phyloP scores from a whole-genome alignment of 768 basidiomycete species.

The Clitopilus hobsonii region DNA sequence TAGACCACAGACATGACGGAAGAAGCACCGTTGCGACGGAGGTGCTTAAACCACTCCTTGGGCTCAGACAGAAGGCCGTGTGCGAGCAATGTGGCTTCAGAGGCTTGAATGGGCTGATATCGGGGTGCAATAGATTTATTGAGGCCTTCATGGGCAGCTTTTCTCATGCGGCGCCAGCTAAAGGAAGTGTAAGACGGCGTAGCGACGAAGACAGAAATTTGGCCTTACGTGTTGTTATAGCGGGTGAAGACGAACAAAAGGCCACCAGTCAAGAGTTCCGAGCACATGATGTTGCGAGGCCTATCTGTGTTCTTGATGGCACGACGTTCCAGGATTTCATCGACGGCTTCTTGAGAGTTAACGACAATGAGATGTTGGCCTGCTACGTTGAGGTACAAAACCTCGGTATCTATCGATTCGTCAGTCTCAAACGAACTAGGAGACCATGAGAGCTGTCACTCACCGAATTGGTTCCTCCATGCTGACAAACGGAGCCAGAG shows the following conservation, averaged over 20 bases:
- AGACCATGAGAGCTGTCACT: neutral
- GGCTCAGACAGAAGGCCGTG: slow-evolving; percentile 21
- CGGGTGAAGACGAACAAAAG: slow-evolving; percentile 17
- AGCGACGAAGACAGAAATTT: neutral
- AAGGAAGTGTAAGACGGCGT: neutral
- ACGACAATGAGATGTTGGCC: slow-evolving; percentile 20
- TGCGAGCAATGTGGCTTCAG: slow-evolving; percentile 25
- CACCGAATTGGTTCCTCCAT: slow-evolving; percentile 20
- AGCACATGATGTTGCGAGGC: slow-evolving; percentile 20
- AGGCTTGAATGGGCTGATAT: slow-evolving; percentile 20
- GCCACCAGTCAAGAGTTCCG: slow-evolving; percentile 26
- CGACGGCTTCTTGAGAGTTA: slow-evolving; percentile 23
- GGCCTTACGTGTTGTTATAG: slow-evolving; percentile 16
- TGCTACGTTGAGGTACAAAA: slow-evolving; percentile 11
- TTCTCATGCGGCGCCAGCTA: slow-evolving; percentile 30
- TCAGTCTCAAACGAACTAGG: neutral
- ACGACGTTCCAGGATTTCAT: slow-evolving; percentile 29
- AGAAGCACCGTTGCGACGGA: slow-evolving; percentile 17
- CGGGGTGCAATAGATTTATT: slow-evolving; percentile 15
- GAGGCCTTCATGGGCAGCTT: slow-evolving; percentile 28
- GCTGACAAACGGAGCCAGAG: slow-evolving; percentile 14
- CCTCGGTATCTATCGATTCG: slow-evolving; percentile 3
- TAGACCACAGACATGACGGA: slow-evolving; percentile 12
- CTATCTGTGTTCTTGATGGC: slow-evolving; percentile 19
- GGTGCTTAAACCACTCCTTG: slow-evolving; percentile 23